A percentile compares a stretch with the other conserved stretches of the same genome.
Evolutionary conservation across 2,329 filamentous ascomycete species (phyloP).

Genomic region (Fusarium anguioides): DNA sequence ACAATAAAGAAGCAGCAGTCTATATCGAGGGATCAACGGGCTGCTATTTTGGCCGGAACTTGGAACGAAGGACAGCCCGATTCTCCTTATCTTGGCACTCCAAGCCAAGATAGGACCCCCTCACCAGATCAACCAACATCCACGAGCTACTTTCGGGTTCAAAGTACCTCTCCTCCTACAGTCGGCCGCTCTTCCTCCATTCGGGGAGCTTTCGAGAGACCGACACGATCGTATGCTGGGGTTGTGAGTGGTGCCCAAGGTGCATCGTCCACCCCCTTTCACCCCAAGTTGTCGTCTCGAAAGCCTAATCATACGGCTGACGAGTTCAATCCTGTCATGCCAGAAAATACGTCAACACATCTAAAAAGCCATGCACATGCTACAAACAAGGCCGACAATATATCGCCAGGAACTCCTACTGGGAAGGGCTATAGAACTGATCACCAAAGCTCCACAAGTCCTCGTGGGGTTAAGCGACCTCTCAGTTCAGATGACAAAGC

Average conservation of each 20-base stretch:
- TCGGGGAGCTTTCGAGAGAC: slow-evolving; percentile 27
- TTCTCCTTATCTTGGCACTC: slow-evolving; percentile 58
- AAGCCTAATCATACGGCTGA: slow-evolving; percentile 14
- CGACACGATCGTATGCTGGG: slow-evolving; percentile 30
- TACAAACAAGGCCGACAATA: slow-evolving; percentile 33
- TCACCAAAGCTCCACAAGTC: slow-evolving; percentile 24
- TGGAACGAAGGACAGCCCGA: slow-evolving; percentile 74
- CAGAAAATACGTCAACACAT: slow-evolving; percentile 6
- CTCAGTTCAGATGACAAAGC: slow-evolving; percentile 33
- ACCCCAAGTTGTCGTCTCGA: slow-evolving; percentile 6
- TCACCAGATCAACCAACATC: slow-evolving; percentile 29
- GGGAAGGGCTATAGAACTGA: neutral
- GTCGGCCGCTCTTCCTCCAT: slow-evolving; percentile 6
- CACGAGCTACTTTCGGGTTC: slow-evolving; percentile 35
- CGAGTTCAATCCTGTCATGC: slow-evolving; percentile 2
- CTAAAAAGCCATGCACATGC: slow-evolving; percentile 6
- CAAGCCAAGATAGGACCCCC: slow-evolving; percentile 33
- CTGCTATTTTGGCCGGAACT: slow-evolving; percentile 65
- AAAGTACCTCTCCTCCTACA: slow-evolving; percentile 20
- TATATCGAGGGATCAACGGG: slow-evolving; percentile 60
- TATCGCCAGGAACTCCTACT: slow-evolving; percentile 15
- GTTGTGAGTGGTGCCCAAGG: slow-evolving; percentile 17
- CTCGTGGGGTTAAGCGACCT: slow-evolving; percentile 53
- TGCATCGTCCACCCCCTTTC: slow-evolving; percentile 16
- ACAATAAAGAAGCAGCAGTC: slow-evolving; percentile 41